Base-by-base conservation (phyloP, 768 basidiomycete species). In the Pholiota microspora region DNA sequence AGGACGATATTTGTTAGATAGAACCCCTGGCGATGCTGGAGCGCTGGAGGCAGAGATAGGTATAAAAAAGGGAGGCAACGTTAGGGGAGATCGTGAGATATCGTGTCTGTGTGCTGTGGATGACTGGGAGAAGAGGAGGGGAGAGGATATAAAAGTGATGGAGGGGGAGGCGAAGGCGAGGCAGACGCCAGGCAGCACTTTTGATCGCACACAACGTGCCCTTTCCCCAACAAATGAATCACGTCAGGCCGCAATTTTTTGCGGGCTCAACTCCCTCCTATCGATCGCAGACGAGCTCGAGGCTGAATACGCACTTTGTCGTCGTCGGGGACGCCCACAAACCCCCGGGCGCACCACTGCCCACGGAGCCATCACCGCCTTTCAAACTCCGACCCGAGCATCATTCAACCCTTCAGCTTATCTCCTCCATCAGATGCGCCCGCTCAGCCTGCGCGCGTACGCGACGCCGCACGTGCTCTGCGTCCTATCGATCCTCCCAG, bases 201-300 rank as follows among this genome's bases (percentile, higher is more conserved):
- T 84, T 86, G 84, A 86, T 87, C 76, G 75, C 78, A 79, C 73
- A 76, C 84, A 87, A 87, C 85, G 86, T 89, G 86, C 81, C 85
- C 80, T 49, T 56, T 52, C 51, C n/a, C 31, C 57, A 49, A 51
- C 32, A 42, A 42, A 24, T 42, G n/a, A 42, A 42, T 42, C 34
- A 38, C 36, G 24, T 18, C 35, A 25, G 29, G n/a, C 31, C 18
- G 12, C 25, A 32, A 15, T 38, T 42, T 28, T 32, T 49, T 16
- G 45, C 57, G n/a, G 46, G 29, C 47, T 32, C 59, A 6, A 25
- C 51, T 24, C 29, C 31, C 48, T 38, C 25, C 54, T 32, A 27
- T 35, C 47, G 23, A 25, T 31, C 34, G 27, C 51, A 36, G 35
- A 36, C 35, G 7, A 36, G 35, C 13, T 16, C 13, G 5, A 4